Conservation (phyloP, 768 basidiomycete species). For the Auriscalpium vulgare region DNA sequence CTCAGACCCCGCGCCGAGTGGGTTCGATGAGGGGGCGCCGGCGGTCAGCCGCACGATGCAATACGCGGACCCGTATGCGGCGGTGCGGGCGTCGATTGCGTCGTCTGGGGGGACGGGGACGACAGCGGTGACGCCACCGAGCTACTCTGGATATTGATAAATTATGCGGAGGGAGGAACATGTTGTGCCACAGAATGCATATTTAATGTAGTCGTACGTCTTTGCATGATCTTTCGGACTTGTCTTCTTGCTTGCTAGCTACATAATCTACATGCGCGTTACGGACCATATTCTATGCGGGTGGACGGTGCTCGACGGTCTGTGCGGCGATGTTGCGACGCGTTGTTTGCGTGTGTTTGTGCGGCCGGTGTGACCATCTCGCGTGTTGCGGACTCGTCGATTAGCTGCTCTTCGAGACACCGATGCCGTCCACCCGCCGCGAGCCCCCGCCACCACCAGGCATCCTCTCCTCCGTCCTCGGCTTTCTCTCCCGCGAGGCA, state of each 20-base stretch:
- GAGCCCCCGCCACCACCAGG: constrained; percentile 21
- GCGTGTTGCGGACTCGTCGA: not conserved
- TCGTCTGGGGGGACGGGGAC: not conserved
- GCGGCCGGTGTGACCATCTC: not conserved
- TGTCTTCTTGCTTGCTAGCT: not conserved
- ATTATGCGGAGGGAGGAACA: not conserved
- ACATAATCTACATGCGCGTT: not conserved
- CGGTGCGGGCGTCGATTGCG: constrained; percentile 47
- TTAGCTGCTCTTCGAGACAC: constrained; percentile 1
- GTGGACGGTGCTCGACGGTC: not conserved
- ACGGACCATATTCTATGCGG: not conserved
- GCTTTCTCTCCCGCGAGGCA: constrained; percentile 63
- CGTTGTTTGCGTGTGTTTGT: constrained; percentile 1
- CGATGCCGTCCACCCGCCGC: too few relatives aligned
- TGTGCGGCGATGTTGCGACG: not conserved
- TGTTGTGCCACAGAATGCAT: not conserved
- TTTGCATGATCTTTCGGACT: not conserved
- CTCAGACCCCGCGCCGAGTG: constrained; percentile 77
- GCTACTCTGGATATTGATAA: constrained; percentile 5
- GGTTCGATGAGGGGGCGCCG: constrained; percentile 48
- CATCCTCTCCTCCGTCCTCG: constrained; percentile 55
- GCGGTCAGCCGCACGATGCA: constrained; percentile 88
- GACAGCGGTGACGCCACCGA: constrained; percentile 1
- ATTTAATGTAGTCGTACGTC: not conserved
- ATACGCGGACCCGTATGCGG: constrained; percentile 81